These are phyloP conservation scores for Neospora caninum DNA, from an alignment of 169 alveolate species.

Conservation along the genomic window DNA sequence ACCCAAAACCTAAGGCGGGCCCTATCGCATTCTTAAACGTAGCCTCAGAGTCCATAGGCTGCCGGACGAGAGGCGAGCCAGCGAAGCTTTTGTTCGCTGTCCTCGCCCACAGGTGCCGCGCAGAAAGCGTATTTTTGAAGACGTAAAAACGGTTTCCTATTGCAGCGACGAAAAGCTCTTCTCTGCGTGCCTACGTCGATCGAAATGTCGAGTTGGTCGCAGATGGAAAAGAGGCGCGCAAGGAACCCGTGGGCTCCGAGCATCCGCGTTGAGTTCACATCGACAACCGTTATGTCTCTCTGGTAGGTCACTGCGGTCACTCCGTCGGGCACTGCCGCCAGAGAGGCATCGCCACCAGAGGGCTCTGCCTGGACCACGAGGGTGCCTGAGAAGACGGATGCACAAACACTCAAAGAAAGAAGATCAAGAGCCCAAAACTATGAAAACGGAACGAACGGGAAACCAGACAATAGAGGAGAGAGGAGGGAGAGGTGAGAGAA, in stretches of 20 bases:
- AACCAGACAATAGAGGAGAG: no score
- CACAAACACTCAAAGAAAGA: background rate
- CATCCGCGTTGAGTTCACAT: conserved; percentile 39
- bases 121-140: no score
- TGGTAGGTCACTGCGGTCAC: conserved; percentile 51
- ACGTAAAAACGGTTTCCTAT: no score
- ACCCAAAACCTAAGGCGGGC: no score
- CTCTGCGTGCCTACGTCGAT: conserved; percentile 29
- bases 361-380: background rate
- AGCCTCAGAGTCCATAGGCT: no score
- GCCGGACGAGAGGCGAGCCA: no score
- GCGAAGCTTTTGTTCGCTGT: no score
- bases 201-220: conserved; percentile 14
- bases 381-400: conserved; percentile 25
- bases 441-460: background rate
- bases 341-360: background rate
- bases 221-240: conserved; percentile 32
- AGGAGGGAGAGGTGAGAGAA: background rate
- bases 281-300: conserved; percentile 22
- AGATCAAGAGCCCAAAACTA: background rate
- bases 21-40: no score
- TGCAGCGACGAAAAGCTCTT: no score
- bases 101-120: no score
- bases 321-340: background rate
- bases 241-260: conserved; percentile 55